phyloP scores from a whole-genome alignment of 805 yeast species.

The Ogataea pilisensis region DNA sequence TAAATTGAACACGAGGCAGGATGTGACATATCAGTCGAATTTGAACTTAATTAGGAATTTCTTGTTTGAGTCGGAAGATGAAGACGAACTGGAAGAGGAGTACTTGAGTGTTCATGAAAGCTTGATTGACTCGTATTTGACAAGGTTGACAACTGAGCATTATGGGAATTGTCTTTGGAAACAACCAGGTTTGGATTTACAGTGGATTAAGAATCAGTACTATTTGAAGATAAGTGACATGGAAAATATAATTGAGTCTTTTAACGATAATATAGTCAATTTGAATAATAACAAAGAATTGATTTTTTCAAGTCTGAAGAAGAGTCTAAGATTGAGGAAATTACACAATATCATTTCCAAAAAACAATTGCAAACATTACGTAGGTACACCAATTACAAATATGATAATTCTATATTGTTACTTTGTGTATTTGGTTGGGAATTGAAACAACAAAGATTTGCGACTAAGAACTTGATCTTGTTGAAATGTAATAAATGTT shows the following conservation, averaged over 20 bases:
- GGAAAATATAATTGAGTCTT: conserved; percentile 18
- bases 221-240: conserved; percentile 25
- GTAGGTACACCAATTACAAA: conserved; percentile 8
- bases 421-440: conserved; percentile 36
- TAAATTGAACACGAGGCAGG: conserved; percentile 19
- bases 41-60: conserved; percentile 9
- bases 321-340: conserved; percentile 15
- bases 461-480: conserved; percentile 25
- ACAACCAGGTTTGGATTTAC: conserved; percentile 10
- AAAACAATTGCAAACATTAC: conserved; percentile 7
- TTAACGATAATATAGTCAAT: conserved; percentile 12
- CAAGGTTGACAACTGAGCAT: conserved; percentile 25
- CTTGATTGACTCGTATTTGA: conserved; percentile 25
- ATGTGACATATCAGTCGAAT: conserved; percentile 7
- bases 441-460: conserved; percentile 25
- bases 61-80: conserved; percentile 20
- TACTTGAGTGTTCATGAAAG: conserved; percentile 14
- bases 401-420: conserved; percentile 11
- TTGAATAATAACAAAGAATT: conserved; percentile 12
- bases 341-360: conserved; percentile 3
- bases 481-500: conserved; percentile 32
- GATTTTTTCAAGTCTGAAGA: conserved; percentile 6
- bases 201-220: conserved; percentile 22
- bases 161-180: conserved; percentile 27
- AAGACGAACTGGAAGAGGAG: conserved; percentile 20